Conservation (phyloP, 1,284 basidiomycete species). For the Bjerkandera adusta region DNA sequence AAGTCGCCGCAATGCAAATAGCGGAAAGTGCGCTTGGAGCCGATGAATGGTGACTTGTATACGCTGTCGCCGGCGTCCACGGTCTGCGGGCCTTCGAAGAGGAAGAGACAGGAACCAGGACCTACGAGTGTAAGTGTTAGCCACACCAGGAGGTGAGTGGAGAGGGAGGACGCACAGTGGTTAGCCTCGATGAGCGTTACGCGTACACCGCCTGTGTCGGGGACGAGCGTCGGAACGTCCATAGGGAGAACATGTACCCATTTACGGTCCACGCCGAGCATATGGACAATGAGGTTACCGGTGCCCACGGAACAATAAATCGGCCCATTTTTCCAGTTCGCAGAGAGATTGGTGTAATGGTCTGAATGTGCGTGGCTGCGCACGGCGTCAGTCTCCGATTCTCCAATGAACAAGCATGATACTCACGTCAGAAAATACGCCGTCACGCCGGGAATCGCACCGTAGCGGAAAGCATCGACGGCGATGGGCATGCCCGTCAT, state of each 20-base stretch:
- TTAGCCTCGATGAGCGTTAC: constrained; percentile 98
- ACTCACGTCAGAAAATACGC: constrained; percentile 87
- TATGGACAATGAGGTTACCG: constrained; percentile 87
- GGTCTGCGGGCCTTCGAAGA: constrained; percentile 92
- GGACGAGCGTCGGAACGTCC: constrained; percentile 73
- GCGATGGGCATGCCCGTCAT: constrained; percentile 96
- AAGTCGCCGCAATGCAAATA: constrained; percentile 98
- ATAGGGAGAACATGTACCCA: constrained; percentile 89
- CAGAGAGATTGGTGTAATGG: constrained; percentile 89
- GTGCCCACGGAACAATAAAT: constrained; percentile 96
- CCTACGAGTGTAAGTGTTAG: constrained; percentile 33
- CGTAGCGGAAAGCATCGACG: constrained; percentile 95
- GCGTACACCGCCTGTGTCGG: constrained; percentile 81
- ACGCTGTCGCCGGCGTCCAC: constrained; percentile 81
- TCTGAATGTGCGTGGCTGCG: constrained; percentile 90
- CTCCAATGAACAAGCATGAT: constrained; percentile 7
- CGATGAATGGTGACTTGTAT: constrained; percentile 70
- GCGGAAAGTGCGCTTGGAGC: constrained; percentile 69
- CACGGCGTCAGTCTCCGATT: neutral
- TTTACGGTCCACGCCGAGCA: constrained; percentile 83
- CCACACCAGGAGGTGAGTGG: neutral
- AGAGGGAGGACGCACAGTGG: constrained; percentile 59
- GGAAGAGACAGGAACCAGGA: constrained; percentile 91
- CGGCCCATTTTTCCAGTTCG: constrained; percentile 85
- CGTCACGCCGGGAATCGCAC: constrained; percentile 81